Conservation (phyloP, 2,329 filamentous ascomycete species). For the Aspergillus costaricaensis region DNA sequence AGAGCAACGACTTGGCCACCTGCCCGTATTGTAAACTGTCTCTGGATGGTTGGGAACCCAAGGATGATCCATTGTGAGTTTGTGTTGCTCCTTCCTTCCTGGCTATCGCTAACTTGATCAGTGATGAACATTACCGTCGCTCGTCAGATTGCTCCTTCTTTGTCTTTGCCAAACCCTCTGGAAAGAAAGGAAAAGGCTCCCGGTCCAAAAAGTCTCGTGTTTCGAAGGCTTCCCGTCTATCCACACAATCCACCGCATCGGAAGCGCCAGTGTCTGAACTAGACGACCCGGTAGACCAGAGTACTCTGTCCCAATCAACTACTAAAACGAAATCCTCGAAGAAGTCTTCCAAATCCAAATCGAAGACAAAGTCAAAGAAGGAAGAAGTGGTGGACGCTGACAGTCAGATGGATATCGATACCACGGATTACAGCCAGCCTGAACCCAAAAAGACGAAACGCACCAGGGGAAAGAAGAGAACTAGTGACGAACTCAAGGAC, state of each 20-base stretch:
- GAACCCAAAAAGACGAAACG: slow-evolving; percentile 42
- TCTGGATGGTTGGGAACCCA: slow-evolving; percentile 91
- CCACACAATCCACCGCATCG: slow-evolving; percentile 54
- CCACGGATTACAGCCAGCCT: slow-evolving; percentile 25
- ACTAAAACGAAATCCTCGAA: slow-evolving; percentile 57
- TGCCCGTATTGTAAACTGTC: slow-evolving; percentile 89
- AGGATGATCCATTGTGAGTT: slow-evolving; percentile 82
- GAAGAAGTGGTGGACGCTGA: slow-evolving; percentile 48
- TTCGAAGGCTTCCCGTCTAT: slow-evolving; percentile 71
- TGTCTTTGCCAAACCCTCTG: slow-evolving; percentile 57
- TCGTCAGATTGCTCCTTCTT: slow-evolving; percentile 84
- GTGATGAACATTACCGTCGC: slow-evolving; percentile 81
- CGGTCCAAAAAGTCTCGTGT: slow-evolving; percentile 56
- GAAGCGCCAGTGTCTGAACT: slow-evolving; percentile 46
- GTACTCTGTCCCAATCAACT: slow-evolving; percentile 53
- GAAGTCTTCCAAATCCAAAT: slow-evolving; percentile 40
- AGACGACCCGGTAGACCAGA: slow-evolving; percentile 59
- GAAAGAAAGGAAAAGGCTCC: slow-evolving; percentile 59
- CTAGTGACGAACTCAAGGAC: slow-evolving; percentile 57
- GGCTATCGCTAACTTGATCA: slow-evolving; percentile 39
- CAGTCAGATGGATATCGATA: slow-evolving; percentile 34
- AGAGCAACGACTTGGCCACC: slow-evolving; percentile 84
- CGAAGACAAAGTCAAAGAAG: slow-evolving; percentile 43
- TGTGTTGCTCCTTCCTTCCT: slow-evolving; percentile 24
- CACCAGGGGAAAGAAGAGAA: slow-evolving; percentile 61